phyloP scores from a whole-genome alignment of 2,329 filamentous ascomycete genomes.

The Parascedosporium putredinis region DNA sequence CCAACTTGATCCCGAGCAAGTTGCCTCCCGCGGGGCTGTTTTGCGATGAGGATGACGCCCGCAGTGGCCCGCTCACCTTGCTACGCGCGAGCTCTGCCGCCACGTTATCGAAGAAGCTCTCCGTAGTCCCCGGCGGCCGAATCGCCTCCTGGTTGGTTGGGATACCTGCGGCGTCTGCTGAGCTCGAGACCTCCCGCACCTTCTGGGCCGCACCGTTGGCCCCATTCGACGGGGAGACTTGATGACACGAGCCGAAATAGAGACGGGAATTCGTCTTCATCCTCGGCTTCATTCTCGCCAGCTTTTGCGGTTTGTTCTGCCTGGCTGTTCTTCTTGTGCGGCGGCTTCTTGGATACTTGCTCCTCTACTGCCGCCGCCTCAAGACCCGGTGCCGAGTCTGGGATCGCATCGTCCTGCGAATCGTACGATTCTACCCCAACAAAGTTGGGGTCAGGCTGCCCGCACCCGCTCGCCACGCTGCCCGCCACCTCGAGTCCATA shows the following conservation, averaged over 20 bases:
- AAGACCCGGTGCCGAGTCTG: neutral
- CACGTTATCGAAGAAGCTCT: conserved; percentile 5
- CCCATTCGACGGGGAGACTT: neutral
- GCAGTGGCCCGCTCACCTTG: neutral
- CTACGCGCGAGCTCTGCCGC: neutral
- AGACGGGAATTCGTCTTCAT: neutral
- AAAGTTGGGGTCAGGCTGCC: neutral
- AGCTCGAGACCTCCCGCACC: neutral
- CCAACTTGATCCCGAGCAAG: neutral
- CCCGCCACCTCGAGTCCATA: neutral
- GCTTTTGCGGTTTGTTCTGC: neutral
- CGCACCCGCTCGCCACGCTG: neutral
- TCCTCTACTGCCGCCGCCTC: neutral
- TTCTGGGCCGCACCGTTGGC: neutral
- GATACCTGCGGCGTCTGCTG: neutral
- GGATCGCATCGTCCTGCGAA: neutral
- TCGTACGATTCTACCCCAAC: neutral
- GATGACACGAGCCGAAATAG: neutral
- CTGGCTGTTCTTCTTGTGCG: no score
- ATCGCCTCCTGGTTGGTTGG: neutral
- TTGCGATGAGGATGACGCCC: neutral
- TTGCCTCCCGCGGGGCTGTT: neutral
- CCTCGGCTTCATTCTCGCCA: neutral
- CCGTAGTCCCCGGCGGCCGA: neutral
- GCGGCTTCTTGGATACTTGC: no score